phyloP scores from a whole-genome alignment of 2,329 filamentous ascomycete species.

The Neoarthrinium moseri region DNA sequence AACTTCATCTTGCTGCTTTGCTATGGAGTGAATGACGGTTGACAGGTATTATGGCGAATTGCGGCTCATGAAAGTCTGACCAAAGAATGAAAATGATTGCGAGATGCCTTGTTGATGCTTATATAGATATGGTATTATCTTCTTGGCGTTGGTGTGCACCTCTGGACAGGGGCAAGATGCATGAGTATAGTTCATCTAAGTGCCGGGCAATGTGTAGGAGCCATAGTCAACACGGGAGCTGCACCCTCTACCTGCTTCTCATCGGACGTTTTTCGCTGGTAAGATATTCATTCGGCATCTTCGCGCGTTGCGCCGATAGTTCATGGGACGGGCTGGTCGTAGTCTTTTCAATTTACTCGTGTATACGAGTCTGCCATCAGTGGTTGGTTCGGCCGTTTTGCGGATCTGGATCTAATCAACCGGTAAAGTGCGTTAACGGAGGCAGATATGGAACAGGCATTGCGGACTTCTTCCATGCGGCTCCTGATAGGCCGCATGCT shows the following conservation, averaged over 20 bases:
- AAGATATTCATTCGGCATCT: no score
- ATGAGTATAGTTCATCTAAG: not conserved
- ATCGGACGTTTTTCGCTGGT: no score
- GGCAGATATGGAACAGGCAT: not conserved
- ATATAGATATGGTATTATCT: not conserved
- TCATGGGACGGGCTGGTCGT: not conserved
- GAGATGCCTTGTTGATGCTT: no score
- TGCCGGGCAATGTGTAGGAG: not conserved
- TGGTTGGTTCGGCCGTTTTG: not conserved
- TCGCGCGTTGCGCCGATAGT: no score
- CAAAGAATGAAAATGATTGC: not conserved
- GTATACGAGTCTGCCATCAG: no score
- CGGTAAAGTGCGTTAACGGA: not conserved
- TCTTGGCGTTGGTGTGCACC: not conserved
- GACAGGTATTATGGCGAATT: not conserved
- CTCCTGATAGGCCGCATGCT: not conserved
- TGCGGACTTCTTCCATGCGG: not conserved
- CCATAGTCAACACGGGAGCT: not conserved
- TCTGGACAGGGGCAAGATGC: not conserved
- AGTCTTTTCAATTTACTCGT: not conserved
- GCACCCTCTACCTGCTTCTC: not conserved
- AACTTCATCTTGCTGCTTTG: slow-evolving; percentile 40
- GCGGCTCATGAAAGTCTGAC: not conserved
- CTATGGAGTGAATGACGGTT: no score
- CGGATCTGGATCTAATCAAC: not conserved